A percentile compares a stretch with the other conserved stretches of the same genome.
Evolutionary conservation across 2,329 filamentous ascomycete genomes (phyloP).

Genomic region (Claviceps citrina): DNA sequence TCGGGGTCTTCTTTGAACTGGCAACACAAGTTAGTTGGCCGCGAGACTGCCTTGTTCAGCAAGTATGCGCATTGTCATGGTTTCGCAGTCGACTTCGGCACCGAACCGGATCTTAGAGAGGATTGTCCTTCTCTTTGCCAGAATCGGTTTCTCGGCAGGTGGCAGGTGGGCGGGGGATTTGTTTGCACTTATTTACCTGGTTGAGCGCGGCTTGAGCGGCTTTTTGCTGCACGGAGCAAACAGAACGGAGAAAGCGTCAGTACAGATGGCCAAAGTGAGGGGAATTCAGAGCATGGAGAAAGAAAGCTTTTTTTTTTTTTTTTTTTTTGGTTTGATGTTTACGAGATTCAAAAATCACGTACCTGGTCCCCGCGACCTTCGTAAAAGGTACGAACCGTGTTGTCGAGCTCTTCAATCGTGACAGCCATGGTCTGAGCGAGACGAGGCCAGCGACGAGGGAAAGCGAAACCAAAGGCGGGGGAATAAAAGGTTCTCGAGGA

Average conservation of each 20-base stretch:
- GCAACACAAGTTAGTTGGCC: constrained; percentile 9
- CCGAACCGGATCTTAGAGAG: neutral
- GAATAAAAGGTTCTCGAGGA: constrained; percentile 10
- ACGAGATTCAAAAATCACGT: constrained; percentile 21
- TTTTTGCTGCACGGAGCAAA: constrained; percentile 57
- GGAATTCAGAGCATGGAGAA: neutral
- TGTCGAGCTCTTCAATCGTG: constrained; percentile 88
- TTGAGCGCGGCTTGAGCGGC: constrained; percentile 84
- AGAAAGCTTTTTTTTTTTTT: neutral
- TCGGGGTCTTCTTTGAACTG: constrained; percentile 99
- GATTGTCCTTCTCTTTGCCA: neutral
- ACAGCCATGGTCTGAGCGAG: constrained; percentile 40
- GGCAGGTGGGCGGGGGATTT: neutral
- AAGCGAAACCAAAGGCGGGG: constrained; percentile 16
- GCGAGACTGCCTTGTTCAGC: neutral
- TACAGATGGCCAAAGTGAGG: constrained; percentile 6
- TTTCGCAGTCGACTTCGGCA: neutral
- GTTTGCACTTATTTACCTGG: constrained; percentile 43
- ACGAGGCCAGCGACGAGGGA: constrained; percentile 15
- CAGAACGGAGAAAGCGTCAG: constrained; percentile 24
- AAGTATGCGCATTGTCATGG: neutral
- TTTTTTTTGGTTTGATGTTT: neutral
- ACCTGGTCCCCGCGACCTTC: constrained; percentile 91
- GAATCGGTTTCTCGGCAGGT: neutral
- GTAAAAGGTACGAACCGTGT: constrained; percentile 90